Percentiles rank a stretch among this genome's conserved stretches.
Conservation (phyloP, 208 protist species). For the Acanthamoeba royreba region DNA sequence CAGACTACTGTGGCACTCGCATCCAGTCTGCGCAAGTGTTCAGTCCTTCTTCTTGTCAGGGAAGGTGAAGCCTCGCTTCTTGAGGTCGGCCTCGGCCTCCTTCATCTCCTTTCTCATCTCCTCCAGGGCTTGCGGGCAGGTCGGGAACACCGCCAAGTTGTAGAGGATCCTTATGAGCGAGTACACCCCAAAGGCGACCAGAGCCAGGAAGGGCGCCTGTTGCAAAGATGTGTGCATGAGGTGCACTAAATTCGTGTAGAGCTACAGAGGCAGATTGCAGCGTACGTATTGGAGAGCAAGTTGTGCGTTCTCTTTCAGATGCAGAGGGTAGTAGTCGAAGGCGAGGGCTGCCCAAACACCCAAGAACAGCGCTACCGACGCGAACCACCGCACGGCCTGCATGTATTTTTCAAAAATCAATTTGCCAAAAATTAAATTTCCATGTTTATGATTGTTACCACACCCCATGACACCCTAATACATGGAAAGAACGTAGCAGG, state of each 20-base stretch:
- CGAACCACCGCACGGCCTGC: background rate
- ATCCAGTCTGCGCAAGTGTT: no score
- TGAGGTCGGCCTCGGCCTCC: slow-evolving; percentile 12
- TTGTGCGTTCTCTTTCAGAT: background rate
- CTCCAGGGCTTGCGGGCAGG: background rate
- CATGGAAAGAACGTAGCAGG: no score
- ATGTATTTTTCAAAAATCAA: no score
- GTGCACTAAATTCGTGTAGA: background rate
- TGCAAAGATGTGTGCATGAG: background rate
- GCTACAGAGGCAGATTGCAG: background rate
- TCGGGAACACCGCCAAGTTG: background rate
- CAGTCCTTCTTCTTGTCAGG: background rate
- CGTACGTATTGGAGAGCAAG: background rate
- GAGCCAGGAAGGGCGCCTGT: background rate
- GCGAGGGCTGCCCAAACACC: background rate
- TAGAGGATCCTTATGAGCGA: background rate
- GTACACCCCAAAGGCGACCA: slow-evolving; percentile 7
- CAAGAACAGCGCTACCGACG: background rate
- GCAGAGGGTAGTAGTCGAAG: background rate
- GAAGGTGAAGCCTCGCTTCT: slow-evolving; percentile 6
- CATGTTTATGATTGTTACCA: no score
- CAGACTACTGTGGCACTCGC: no score
- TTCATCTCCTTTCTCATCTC: slow-evolving; percentile 34
- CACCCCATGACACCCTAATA: no score
- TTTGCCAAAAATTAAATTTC: no score